Evolutionary conservation across 1,139 yeast genomes (phyloP).

Genomic region (Trichomonascaceae sp.): DNA sequence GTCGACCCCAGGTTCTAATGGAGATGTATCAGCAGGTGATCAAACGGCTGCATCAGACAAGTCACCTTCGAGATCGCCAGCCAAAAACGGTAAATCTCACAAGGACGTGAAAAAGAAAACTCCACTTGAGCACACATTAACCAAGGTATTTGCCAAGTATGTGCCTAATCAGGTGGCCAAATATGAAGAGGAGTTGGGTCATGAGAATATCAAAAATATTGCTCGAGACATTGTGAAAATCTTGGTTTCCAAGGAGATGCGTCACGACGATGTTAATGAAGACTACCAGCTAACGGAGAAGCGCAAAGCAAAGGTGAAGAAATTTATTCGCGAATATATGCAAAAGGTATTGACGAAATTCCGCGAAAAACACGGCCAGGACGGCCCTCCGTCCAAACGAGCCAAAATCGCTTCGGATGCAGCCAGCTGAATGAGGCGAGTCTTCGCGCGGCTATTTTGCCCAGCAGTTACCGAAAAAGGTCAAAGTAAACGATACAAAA

Average conservation of each 20-base stretch:
- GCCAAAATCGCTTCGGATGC: background rate
- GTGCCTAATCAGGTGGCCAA: slow-evolving; percentile 76
- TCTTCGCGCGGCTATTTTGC: background rate
- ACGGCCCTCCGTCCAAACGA: background rate
- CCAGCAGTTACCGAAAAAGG: background rate
- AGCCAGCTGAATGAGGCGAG: background rate
- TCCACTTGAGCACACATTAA: slow-evolving; percentile 23
- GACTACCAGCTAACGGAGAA: slow-evolving; percentile 49
- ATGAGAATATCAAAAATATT: slow-evolving; percentile 67
- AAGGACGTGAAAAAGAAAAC: slow-evolving; percentile 13
- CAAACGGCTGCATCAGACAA: slow-evolving; percentile 15
- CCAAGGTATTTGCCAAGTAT: slow-evolving; percentile 59
- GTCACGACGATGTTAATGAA: slow-evolving; percentile 29
- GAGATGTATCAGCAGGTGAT: background rate
- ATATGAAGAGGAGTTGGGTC: slow-evolving; percentile 60
- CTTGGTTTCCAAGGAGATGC: slow-evolving; percentile 56
- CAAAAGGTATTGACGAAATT: slow-evolving; percentile 58
- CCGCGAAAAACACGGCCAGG: slow-evolving; percentile 32
- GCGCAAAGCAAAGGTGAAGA: slow-evolving; percentile 62
- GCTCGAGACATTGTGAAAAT: slow-evolving; percentile 69
- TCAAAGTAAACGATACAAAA: background rate
- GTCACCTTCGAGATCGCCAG: slow-evolving; percentile 13
- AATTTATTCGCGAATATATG: slow-evolving; percentile 64
- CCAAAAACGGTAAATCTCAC: slow-evolving; percentile 11
- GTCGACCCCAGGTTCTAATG: background rate